A percentile compares a stretch with the other conserved stretches of the same genome.
Evolutionary conservation across 768 basidiomycete genomes (phyloP).

Genomic region (Phlegmacium glaucopus): DNA sequence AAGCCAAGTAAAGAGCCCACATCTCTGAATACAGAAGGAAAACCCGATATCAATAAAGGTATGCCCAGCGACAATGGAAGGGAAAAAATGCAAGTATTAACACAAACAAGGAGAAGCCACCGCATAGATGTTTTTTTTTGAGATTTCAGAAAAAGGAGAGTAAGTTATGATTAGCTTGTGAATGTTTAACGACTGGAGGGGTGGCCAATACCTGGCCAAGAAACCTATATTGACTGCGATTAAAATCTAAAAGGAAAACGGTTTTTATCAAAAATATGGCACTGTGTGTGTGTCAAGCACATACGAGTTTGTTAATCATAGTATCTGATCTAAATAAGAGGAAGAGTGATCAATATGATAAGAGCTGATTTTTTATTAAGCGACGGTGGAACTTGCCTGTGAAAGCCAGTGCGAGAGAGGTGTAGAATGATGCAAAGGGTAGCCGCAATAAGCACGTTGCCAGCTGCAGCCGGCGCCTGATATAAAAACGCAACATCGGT

Average conservation of each 20-base stretch:
- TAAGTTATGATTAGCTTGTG: too few species aligned
- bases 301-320: slow-evolving; percentile 41
- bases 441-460: slow-evolving; percentile 42
- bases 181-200: not conserved
- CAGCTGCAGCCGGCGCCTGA: slow-evolving; percentile 37
- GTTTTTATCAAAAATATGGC: not conserved
- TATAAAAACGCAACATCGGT: not conserved
- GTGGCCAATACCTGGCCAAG: slow-evolving; percentile 31
- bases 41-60: slow-evolving; percentile 58
- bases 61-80: slow-evolving; percentile 29
- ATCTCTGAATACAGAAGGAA: slow-evolving; percentile 55
- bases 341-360: not conserved
- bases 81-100: slow-evolving; percentile 20
- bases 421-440: slow-evolving; percentile 37
- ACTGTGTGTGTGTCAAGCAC: too few species aligned
- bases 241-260: slow-evolving; percentile 31
- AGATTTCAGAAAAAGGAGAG: too few species aligned
- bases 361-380: too few species aligned
- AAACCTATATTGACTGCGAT: slow-evolving; percentile 42
- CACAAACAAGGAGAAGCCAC: slow-evolving; percentile 52
- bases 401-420: slow-evolving; percentile 43
- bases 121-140: slow-evolving; percentile 53
- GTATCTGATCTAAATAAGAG: slow-evolving; percentile 36
- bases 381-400: slow-evolving; percentile 25
- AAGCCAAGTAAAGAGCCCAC: slow-evolving; percentile 32